Conservation (phyloP, 2,329 filamentous ascomycete genomes). For the Ascochyta rabiei region DNA sequence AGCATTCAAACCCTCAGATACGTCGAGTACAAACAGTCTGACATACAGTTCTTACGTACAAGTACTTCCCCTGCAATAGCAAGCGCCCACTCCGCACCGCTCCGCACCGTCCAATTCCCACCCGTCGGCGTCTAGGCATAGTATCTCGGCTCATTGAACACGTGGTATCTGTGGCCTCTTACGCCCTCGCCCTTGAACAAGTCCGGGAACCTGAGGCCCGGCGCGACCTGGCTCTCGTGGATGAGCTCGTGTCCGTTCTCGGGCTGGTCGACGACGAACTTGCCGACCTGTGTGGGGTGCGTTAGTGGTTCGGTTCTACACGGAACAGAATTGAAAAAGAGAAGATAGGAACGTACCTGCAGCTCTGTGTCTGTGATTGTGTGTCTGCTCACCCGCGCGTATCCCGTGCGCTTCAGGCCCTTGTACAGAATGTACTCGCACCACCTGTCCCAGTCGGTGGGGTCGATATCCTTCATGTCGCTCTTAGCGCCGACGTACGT, state of each 20-base stretch:
- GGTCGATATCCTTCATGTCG: slow-evolving; percentile 95
- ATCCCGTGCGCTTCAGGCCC: slow-evolving; percentile 80
- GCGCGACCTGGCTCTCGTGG: slow-evolving; percentile 74
- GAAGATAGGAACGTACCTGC: slow-evolving; percentile 63
- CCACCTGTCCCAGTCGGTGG: slow-evolving; percentile 94
- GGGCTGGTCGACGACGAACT: slow-evolving; percentile 82
- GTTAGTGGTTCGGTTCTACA: background rate
- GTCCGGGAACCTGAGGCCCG: slow-evolving; percentile 80
- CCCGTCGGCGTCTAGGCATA: slow-evolving; percentile 27
- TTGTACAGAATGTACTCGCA: slow-evolving; percentile 99
- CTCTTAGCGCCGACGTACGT: slow-evolving; percentile 86
- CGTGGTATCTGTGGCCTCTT: slow-evolving; percentile 89
- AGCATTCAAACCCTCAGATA: too few relatives aligned
- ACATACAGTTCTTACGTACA: too few relatives aligned
- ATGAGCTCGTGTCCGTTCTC: slow-evolving; percentile 70
- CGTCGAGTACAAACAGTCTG: too few relatives aligned
- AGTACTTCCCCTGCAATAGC: background rate
- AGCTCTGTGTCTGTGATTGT: slow-evolving; percentile 98
- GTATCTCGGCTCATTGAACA: slow-evolving; percentile 74
- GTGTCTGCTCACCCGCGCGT: slow-evolving; percentile 84
- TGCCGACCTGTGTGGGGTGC: slow-evolving; percentile 68
- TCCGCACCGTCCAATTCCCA: background rate
- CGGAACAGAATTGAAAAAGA: background rate
- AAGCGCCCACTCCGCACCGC: background rate
- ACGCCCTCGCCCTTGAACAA: slow-evolving; percentile 86